A percentile compares a stretch with the other conserved stretches of the same genome.
These are phyloP conservation scores for Diaporthe vaccinii DNA, from an alignment of 2,329 filamentous ascomycete genomes.

Conservation along the genomic window DNA sequence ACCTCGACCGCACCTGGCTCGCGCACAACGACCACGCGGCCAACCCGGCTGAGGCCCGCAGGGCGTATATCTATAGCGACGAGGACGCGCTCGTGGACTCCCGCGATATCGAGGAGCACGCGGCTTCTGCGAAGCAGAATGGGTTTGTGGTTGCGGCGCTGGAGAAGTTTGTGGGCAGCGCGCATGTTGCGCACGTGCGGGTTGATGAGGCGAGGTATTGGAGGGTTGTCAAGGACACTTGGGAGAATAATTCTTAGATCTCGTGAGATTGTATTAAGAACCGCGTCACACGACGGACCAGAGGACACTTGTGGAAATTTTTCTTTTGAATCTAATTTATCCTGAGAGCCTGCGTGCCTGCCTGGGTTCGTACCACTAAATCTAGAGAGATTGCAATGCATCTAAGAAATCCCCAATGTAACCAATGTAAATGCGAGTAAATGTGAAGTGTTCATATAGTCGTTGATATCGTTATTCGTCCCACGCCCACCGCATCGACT, in stretches of 20 bases:
- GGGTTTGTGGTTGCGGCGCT: constrained; percentile 56
- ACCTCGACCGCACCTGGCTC: constrained; percentile 51
- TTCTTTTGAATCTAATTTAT: neutral
- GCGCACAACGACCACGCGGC: constrained; percentile 53
- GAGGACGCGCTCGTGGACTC: constrained; percentile 62
- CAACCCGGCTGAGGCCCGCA: constrained; percentile 55
- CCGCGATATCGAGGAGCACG: constrained; percentile 63
- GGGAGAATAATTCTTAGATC: constrained; percentile 51
- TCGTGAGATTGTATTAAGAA: neutral
- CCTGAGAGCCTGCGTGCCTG: neutral
- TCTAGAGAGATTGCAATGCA: constrained; percentile 12
- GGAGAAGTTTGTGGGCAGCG: constrained; percentile 62
- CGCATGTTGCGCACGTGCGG: constrained; percentile 66
- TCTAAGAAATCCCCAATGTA: neutral
- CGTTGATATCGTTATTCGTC: constrained; percentile 11
- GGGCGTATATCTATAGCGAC: constrained; percentile 67
- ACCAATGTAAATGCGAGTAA: constrained; percentile 20
- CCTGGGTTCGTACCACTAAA: neutral
- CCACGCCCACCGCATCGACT: neutral
- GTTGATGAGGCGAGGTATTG: constrained; percentile 64
- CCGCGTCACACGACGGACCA: neutral
- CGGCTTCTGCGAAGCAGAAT: constrained; percentile 53
- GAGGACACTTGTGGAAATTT: constrained; percentile 29
- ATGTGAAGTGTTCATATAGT: constrained; percentile 2
- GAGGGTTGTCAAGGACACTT: constrained; percentile 60